Conservation (phyloP, 106 monocot genomes). For the Acanthochlamys bracteata region DNA sequence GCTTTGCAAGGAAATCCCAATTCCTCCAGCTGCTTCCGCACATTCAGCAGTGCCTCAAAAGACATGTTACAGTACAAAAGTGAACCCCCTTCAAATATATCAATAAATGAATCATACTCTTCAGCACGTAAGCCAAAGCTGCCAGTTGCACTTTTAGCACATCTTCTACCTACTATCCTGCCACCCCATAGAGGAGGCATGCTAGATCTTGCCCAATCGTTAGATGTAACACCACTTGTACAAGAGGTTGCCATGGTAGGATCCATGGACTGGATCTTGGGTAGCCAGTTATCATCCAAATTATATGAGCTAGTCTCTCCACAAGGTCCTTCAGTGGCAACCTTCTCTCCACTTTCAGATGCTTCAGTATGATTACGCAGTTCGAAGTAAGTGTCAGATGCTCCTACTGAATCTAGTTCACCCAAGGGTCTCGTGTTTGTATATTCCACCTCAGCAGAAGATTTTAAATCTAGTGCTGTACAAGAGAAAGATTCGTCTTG, state of each 20-base stretch:
- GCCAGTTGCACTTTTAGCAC: conserved; percentile 41
- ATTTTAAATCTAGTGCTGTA: conserved; percentile 27
- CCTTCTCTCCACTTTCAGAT: conserved; percentile 22
- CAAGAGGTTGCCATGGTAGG: conserved; percentile 16
- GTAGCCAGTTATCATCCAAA: conserved; percentile 47
- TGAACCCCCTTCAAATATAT: conserved; percentile 90
- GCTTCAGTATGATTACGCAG: conserved; percentile 28
- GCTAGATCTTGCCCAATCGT: conserved; percentile 48
- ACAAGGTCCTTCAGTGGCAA: conserved; percentile 59
- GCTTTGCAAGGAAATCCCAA: conserved; percentile 99
- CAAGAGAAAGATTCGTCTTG: conserved; percentile 12
- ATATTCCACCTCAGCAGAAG: conserved; percentile 18
- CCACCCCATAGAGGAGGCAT: conserved; percentile 69
- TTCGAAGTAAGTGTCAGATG: conserved; percentile 33
- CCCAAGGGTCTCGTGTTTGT: conserved; percentile 6
- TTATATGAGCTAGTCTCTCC: conserved; percentile 44
- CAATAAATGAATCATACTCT: conserved; percentile 69
- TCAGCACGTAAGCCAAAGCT: conserved; percentile 41
- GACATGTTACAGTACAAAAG: conserved; percentile 96
- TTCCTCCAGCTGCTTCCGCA: conserved; percentile 88
- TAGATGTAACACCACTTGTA: conserved; percentile 14
- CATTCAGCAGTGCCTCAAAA: conserved; percentile 84
- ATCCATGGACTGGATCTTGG: conserved; percentile 34
- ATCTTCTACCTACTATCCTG: conserved; percentile 51
- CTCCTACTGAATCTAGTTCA: conserved; percentile 19